Evolutionary conservation across 1,284 basidiomycete species (phyloP), one percentile per base, ranked within the genome.

Genomic region (Boletus sp.): DNA sequence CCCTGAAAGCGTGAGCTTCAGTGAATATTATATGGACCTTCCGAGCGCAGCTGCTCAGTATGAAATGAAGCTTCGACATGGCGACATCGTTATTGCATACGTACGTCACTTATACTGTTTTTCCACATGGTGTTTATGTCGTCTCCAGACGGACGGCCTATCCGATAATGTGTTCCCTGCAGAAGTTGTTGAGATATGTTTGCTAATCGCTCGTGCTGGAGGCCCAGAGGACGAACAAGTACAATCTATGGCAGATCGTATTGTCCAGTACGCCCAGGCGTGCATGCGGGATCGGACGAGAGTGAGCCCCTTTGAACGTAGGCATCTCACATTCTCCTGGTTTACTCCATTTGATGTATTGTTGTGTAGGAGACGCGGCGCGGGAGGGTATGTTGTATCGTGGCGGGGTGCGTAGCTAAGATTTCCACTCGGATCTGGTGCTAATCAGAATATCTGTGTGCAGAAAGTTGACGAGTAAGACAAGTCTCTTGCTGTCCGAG

Each of bases 151-250:
- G 22, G 93, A 96, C 67, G 93, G 93, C 2, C 76, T 94, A 48
- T 86, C 89, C 37, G 94, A 96, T 70, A 96, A 96, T 67, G 89
- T 95, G 27, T 92, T 89, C 65, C 80, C 85, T 8, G 73, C 82
- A 13, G 90, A 94, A 67, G 79, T 92, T 60, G 76, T 83, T 37
- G 78, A 84, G 35, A 85, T 93, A 53, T 86, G 86, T 65, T 79
- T 83, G 1, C 76, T 91, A 2, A 81, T 86, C 15, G 78, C 83
- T 22, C 80, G 88, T 45, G 72, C 79, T 44, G 79, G 77, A 9
- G 82, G 77, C 9, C 62, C 81, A 4, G 88, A 90, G 63, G 80
- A 81, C 37, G 69, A 77, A 39, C 82, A 86, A 66, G 87, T 85
- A 3, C 84, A 91, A 66, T 74, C 76, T 11, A 84, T 93, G 69